Evolutionary conservation across 169 alveolate genomes (phyloP).

Genomic region (Plasmodium billcollinsi): DNA sequence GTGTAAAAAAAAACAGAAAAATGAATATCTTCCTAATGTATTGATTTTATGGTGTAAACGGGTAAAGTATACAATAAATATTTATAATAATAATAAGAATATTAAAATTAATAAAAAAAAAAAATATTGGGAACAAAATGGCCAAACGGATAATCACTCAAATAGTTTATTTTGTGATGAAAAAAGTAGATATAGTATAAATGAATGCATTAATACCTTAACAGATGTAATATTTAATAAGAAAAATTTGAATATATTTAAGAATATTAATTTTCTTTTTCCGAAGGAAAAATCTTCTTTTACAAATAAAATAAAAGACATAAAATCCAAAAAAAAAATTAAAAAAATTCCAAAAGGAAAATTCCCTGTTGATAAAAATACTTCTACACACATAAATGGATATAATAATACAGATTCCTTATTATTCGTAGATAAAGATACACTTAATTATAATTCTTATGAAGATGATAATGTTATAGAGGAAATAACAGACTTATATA

Average conservation of each 20-base stretch:
- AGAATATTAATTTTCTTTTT: conserved; percentile 7
- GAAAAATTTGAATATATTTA: conserved; percentile 5
- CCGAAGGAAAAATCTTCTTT: not conserved
- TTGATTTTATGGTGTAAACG: conserved; percentile 57
- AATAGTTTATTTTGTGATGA: conserved; percentile 10
- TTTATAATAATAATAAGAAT: conserved; percentile 30
- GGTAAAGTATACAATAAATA: conserved; percentile 23
- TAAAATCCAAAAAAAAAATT: not conserved
- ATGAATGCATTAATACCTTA: conserved; percentile 47
- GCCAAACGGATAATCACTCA: not conserved
- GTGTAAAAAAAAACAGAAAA: conserved; percentile 9
- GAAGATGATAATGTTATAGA: not conserved
- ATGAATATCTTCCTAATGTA: conserved; percentile 38
- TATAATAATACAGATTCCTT: not conserved
- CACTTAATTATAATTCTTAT: not conserved
- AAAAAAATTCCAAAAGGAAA: not conserved
- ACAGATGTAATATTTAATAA: conserved; percentile 7
- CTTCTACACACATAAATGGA: not conserved
- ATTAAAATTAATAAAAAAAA: conserved; percentile 16
- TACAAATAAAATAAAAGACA: not conserved
- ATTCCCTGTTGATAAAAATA: not conserved
- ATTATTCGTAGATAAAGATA: not conserved
- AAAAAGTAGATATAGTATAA: conserved; percentile 58
- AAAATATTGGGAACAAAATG: not conserved
- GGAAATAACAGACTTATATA: conserved; percentile 43